phyloP scores from a whole-genome alignment of 2,329 filamentous ascomycete genomes.

The Simplicillium aogashimaense region DNA sequence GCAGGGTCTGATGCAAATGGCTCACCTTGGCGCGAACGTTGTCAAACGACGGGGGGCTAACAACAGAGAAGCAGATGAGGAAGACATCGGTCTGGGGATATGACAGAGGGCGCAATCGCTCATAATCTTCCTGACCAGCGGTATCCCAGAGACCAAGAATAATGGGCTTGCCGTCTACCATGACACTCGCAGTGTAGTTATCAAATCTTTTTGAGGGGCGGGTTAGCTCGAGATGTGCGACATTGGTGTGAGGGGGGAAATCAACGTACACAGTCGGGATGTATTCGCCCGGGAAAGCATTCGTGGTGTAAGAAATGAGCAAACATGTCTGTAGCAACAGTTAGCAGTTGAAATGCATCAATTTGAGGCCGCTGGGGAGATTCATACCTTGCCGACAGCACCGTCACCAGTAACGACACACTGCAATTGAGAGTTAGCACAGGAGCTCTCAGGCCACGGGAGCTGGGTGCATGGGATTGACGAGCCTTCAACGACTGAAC shows the following conservation, averaged over 20 bases:
- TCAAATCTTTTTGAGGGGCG: conserved; percentile 59
- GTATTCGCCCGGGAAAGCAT: conserved; percentile 99
- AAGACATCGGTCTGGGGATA: conserved; percentile 99
- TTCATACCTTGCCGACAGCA: conserved; percentile 87
- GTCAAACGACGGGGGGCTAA: conserved; percentile 94
- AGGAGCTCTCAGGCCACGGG: conserved; percentile 15
- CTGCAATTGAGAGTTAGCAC: conserved; percentile 42
- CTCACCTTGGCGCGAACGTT: conserved; percentile 97
- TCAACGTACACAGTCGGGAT: conserved; percentile 88
- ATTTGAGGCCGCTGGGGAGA: conserved; percentile 5
- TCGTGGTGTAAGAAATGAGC: conserved; percentile 97
- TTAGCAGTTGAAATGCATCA: conserved; percentile 14
- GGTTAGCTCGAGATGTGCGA: conserved; percentile 9
- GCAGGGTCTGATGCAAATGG: conserved; percentile 3
- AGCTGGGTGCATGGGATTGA: conserved; percentile 8
- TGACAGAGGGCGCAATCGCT: conserved; percentile 84
- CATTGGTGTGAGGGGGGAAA: conserved; percentile 3
- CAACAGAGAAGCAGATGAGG: conserved; percentile 96
- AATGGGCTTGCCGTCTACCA: conserved; percentile 97
- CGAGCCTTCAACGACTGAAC: conserved; percentile 87
- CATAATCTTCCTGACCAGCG: conserved; percentile 97
- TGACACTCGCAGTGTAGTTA: conserved; percentile 98
- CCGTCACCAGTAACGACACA: conserved; percentile 98
- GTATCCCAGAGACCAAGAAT: conserved; percentile 98
- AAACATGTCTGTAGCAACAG: conserved; percentile 70